Conservation (phyloP, 306 rosid genomes). For the Betula pendula region DNA sequence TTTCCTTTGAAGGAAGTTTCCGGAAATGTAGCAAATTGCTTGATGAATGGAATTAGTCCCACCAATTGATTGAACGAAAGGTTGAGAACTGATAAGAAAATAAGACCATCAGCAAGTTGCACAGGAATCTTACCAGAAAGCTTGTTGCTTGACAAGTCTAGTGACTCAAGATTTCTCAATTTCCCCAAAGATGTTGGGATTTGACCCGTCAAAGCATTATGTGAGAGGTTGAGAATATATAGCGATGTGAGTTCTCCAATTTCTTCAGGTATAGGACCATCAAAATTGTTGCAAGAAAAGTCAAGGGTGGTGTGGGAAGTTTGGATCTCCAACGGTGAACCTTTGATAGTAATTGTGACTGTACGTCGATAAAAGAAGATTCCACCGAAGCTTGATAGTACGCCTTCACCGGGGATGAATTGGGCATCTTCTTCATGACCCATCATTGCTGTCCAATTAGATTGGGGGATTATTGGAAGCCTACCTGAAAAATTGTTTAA, state of each 20-base stretch:
- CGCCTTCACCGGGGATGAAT: no score
- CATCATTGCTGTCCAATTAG: conserved; percentile 48
- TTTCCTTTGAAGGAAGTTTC: conserved; percentile 34
- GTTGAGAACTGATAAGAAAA: conserved; percentile 28
- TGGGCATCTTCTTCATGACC: no score
- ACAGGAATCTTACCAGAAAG: no score
- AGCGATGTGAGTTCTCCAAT: conserved; percentile 13
- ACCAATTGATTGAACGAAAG: conserved; percentile 33
- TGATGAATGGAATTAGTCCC: conserved; percentile 26
- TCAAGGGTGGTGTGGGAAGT: conserved; percentile 5
- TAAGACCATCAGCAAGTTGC: no score
- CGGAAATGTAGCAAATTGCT: conserved; percentile 42
- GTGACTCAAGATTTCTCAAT: no score
- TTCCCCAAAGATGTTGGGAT: conserved; percentile 22
- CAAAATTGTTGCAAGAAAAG: conserved; percentile 27
- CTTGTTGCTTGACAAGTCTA: no score
- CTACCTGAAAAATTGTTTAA: not conserved
- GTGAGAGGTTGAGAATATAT: conserved; percentile 28
- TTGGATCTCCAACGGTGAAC: not conserved
- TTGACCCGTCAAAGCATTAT: conserved; percentile 19
- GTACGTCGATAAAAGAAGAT: conserved; percentile 36
- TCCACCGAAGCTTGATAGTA: no score
- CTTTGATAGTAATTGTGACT: conserved; percentile 12
- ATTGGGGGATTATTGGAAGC: conserved; percentile 32
- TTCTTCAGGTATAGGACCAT: conserved; percentile 20